A percentile compares a stretch with the other conserved stretches of the same genome.
Conservation (phyloP, 148 eudicot species). For the Drosera capensis region DNA sequence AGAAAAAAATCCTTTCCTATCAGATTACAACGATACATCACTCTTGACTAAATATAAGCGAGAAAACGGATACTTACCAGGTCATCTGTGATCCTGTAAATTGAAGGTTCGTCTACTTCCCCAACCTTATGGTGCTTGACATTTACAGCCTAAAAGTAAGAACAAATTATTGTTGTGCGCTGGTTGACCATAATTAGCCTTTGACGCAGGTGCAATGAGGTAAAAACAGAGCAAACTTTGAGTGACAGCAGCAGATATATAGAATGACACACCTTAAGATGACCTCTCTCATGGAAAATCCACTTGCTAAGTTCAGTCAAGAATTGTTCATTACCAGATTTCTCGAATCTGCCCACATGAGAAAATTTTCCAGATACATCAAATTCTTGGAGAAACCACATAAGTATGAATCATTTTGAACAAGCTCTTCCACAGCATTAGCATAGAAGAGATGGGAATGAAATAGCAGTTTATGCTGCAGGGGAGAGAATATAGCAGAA, state of each 20-base stretch:
- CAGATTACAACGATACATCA: not conserved
- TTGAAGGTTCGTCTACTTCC: constrained; percentile 60
- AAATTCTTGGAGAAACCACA: not conserved
- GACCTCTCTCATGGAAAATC: constrained; percentile 95
- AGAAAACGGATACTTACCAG: constrained; percentile 30
- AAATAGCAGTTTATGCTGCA: too few relatives aligned
- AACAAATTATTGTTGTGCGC: not conserved
- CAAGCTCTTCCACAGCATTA: not conserved
- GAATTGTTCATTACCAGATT: constrained; percentile 77
- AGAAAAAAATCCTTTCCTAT: not conserved
- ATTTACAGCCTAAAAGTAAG: constrained; percentile 47
- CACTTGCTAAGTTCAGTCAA: constrained; percentile 75
- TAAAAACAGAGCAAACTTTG: too few relatives aligned
- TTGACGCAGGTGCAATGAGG: too few relatives aligned
- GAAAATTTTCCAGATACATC: constrained; percentile 2
- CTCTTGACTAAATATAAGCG: not conserved
- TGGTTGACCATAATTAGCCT: too few relatives aligned
- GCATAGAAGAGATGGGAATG: too few relatives aligned
- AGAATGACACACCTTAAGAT: constrained; percentile 43
- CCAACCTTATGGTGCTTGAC: constrained; percentile 67
- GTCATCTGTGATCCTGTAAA: constrained; percentile 79
- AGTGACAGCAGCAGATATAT: not conserved
- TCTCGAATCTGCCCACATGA: constrained; percentile 9
- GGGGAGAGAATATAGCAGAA: too few relatives aligned
- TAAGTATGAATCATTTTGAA: not conserved